Evolutionary conservation across 768 basidiomycete genomes (phyloP).

Genomic region (Macrolepiota albuminosa): DNA sequence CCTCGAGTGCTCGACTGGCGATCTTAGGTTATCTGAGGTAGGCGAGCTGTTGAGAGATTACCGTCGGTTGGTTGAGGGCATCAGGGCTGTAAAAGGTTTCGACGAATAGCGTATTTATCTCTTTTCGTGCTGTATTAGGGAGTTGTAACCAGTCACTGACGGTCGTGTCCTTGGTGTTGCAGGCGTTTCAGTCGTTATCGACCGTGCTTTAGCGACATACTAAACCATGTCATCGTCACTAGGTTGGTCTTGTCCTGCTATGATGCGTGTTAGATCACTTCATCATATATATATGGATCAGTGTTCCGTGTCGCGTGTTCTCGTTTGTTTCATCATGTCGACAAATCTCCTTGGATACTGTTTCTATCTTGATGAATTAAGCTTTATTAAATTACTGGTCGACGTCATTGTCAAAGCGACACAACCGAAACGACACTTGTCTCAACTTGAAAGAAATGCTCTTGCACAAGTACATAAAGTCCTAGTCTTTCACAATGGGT

Average conservation of each 20-base stretch:
- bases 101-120: constrained; percentile 22
- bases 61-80: constrained; percentile 65
- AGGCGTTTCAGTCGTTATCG: background rate
- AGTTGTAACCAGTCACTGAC: background rate
- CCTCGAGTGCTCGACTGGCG: constrained; percentile 66
- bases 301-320: constrained; percentile 6
- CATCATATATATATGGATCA: background rate
- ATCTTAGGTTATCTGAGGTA: constrained; percentile 79
- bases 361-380: background rate
- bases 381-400: background rate
- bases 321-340: constrained; percentile 1
- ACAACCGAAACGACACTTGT: background rate
- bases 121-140: background rate
- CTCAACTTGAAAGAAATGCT: background rate
- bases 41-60: constrained; percentile 79
- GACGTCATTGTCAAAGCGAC: background rate
- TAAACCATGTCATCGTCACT: background rate
- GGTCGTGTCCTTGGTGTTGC: background rate
- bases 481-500: background rate
- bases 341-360: background rate
- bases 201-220: background rate
- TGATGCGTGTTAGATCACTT: background rate
- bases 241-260: background rate
- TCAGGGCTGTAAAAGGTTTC: constrained; percentile 59
- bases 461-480: background rate